Conservation (phyloP, 768 basidiomycete species). For the Hypholoma sublateritium region DNA sequence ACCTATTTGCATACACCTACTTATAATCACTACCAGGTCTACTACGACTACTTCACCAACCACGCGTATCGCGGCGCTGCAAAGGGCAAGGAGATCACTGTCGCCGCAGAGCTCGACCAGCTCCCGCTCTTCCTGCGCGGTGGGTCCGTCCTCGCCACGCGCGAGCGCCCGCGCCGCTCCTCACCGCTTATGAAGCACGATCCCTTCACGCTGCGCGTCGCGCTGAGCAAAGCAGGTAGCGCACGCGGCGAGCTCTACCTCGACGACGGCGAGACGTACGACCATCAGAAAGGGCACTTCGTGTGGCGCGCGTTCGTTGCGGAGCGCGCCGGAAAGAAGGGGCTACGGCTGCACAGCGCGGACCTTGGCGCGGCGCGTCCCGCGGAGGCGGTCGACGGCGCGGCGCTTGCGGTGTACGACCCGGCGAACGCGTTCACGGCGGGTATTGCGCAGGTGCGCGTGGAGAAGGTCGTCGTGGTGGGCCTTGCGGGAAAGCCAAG, state of each 20-base stretch:
- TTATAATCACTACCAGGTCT: constrained; percentile 50
- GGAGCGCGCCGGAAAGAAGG: constrained; percentile 38
- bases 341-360: constrained; percentile 48
- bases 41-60: constrained; percentile 90
- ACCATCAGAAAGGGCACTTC: constrained; percentile 73
- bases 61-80: constrained; percentile 64
- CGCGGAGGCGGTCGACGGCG: constrained; percentile 50
- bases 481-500: constrained; percentile 67
- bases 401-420: constrained; percentile 48
- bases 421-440: constrained; percentile 67
- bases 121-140: constrained; percentile 88
- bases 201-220: constrained; percentile 89
- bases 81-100: constrained; percentile 66
- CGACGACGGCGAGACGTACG: constrained; percentile 89
- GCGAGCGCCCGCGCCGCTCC: constrained; percentile 83
- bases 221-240: constrained; percentile 55
- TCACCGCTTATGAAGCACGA: constrained; percentile 88
- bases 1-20: constrained; percentile 5
- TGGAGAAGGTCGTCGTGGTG: constrained; percentile 81
- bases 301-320: constrained; percentile 81
- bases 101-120: constrained; percentile 78
- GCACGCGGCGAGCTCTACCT: constrained; percentile 90
- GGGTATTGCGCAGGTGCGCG: constrained; percentile 64
- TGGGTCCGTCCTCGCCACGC: constrained; percentile 85
- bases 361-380: constrained; percentile 52